Base-by-base conservation (phyloP, 2,329 filamentous ascomycete species). In the Diaporthe citriasiana region DNA sequence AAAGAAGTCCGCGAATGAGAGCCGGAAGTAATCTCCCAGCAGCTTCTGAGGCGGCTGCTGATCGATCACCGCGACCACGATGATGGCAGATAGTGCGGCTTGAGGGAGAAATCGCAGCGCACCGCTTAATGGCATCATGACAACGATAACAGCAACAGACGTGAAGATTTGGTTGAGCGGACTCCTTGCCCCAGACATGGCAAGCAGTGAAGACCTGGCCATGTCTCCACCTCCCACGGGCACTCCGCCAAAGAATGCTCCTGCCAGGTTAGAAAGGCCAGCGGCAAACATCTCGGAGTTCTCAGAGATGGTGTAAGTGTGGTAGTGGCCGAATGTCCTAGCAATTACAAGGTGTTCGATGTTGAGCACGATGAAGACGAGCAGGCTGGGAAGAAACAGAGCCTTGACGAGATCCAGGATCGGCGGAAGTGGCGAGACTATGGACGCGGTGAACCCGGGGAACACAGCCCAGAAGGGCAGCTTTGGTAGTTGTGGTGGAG, bases 221-320 rank as follows among this genome's bases (percentile, higher is more conserved):
- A 73, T 69, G 30, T 73, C 71, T 45, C 71, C 71, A 8, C 71
- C 71, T n/a, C 71, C 71, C 17, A 73, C 71, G 1, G 71, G 71
- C 6, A 42, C 51, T 7, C 71, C 71, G 5, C 71, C 71, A n/a
- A 73, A 73, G 53, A 73, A 69, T 15, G 71, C 55, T 1, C 60
- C 56, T 8, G 40, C 60, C 15, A 69, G 10, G 40, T 73, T 73
- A 9, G 56, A 57, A 4, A 73, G 27, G 22, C 71, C 71, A 7
- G 65, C n/a, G 4, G 71, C 55, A n/a, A 73, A 68, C 71, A 73
- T 73, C 25, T 73, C 71, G 4, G 63, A 66, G 22, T 65, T 68
- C 15, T 73, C 38, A 10, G 71, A 73, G 19, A 73, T 50, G 19
- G 60, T 42, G 33, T 73, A 69, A 10, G 50, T 55, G 30, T 73